Evolutionary conservation across 2,329 filamentous ascomycete genomes (phyloP).

Genomic region (Venturia oleaginea): DNA sequence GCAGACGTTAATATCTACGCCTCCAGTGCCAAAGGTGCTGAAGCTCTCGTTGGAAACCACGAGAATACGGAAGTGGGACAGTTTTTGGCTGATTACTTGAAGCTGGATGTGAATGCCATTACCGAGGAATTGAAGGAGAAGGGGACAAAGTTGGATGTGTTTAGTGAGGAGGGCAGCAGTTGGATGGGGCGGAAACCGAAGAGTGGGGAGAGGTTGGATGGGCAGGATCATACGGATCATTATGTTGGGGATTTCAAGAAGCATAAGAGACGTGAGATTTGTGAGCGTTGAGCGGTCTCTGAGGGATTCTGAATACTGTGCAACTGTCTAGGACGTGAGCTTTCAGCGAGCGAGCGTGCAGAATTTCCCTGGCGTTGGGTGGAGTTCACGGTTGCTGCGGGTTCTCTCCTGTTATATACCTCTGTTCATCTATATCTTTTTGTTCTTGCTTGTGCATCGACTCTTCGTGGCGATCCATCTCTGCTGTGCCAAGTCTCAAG

Average conservation of each 20-base stretch:
- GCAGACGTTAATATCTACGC: constrained; percentile 97
- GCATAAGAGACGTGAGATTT: constrained; percentile 17
- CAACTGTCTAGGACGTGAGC: too few species aligned
- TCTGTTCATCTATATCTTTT: too few species aligned
- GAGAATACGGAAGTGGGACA: constrained; percentile 90
- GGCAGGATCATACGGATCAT: constrained; percentile 34
- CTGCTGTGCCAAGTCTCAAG: too few species aligned
- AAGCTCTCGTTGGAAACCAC: constrained; percentile 68
- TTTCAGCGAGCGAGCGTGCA: too few species aligned
- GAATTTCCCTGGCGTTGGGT: too few species aligned
- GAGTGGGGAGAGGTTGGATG: constrained; percentile 35
- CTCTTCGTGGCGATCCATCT: too few species aligned
- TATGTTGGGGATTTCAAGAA: constrained; percentile 19
- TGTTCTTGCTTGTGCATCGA: too few species aligned
- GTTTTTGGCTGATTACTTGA: constrained; percentile 72
- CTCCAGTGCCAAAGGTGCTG: constrained; percentile 55
- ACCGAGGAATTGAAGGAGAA: constrained; percentile 65
- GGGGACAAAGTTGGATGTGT: constrained; percentile 26
- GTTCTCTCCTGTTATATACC: too few species aligned
- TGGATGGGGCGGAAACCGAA: constrained; percentile 37
- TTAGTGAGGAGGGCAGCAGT: constrained; percentile 24
- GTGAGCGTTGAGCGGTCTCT: neutral
- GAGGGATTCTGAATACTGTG: too few species aligned
- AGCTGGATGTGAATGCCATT: constrained; percentile 67
- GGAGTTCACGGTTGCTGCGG: too few species aligned